A percentile compares a stretch with the other conserved stretches of the same genome.
Conservation (phyloP, 176 grass and related monocot genomes). For the Pontederia crassipes region DNA sequence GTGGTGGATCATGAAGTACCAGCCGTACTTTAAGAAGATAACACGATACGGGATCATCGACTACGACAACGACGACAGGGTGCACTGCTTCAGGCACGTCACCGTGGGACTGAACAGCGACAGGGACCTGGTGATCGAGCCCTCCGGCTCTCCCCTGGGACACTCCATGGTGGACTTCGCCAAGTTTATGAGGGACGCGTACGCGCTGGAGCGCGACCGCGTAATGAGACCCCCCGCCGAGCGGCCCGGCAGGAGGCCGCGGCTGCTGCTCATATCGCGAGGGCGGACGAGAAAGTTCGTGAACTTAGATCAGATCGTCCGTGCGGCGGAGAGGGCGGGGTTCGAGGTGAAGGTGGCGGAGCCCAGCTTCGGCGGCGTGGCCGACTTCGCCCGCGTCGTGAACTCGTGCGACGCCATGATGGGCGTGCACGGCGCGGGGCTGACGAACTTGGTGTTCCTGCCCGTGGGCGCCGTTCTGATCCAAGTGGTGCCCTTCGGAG, state of each 20-base stretch:
- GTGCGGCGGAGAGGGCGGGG: conserved; percentile 40
- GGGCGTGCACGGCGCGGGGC: conserved; percentile 51
- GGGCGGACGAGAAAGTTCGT: conserved; percentile 36
- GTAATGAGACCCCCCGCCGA: conserved; percentile 34
- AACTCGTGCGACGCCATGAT: conserved; percentile 57
- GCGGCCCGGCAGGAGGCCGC: conserved; percentile 43
- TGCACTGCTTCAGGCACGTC: conserved; percentile 16
- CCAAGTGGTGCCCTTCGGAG: conserved; percentile 61
- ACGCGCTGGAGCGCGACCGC: conserved; percentile 22
- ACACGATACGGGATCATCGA: conserved; percentile 13
- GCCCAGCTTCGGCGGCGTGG: conserved; percentile 23
- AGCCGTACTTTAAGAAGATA: neutral
- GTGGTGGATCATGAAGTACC: conserved; percentile 12
- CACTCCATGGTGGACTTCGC: conserved; percentile 60
- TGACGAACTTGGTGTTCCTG: conserved; percentile 78
- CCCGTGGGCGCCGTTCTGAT: conserved; percentile 31
- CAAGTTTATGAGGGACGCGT: conserved; percentile 44
- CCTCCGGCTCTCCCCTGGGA: conserved; percentile 23
- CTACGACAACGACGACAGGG: neutral
- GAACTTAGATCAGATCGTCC: conserved; percentile 28
- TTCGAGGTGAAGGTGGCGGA: conserved; percentile 47
- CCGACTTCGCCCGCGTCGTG: conserved; percentile 27
- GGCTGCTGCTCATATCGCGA: conserved; percentile 51
- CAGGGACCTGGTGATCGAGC: conserved; percentile 44
- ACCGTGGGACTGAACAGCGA: conserved; percentile 30